Percentiles rank a stretch among this genome's conserved stretches.
Evolutionary conservation across 2,329 filamentous ascomycete species (phyloP).

Genomic region (Emericellopsis atlantica): DNA sequence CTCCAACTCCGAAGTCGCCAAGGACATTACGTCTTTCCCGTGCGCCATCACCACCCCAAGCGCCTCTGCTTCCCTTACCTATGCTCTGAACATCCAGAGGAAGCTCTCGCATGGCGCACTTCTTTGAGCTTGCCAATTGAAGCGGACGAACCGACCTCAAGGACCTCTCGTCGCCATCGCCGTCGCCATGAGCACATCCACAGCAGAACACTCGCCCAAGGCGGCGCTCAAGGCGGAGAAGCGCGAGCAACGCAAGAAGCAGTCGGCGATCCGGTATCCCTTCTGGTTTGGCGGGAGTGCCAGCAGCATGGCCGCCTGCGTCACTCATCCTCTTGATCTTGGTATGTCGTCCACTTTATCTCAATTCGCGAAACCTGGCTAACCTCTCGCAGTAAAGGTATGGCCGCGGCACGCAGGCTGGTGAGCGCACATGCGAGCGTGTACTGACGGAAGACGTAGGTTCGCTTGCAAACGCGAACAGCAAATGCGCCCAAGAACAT

Average conservation of each 20-base stretch:
- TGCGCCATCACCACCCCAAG: too few relatives aligned
- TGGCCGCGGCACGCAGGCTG: background rate
- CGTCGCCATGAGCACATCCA: conserved; percentile 1
- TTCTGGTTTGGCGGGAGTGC: conserved; percentile 98
- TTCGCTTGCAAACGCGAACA: conserved; percentile 75
- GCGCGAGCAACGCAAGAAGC: conserved; percentile 21
- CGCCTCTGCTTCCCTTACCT: too few relatives aligned
- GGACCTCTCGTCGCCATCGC: background rate
- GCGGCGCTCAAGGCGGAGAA: conserved; percentile 4
- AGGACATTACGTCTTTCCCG: too few relatives aligned
- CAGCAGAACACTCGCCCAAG: conserved; percentile 1
- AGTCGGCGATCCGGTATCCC: conserved; percentile 45
- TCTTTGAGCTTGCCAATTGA: too few relatives aligned
- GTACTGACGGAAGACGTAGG: conserved; percentile 31
- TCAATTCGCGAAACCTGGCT: conserved; percentile 4
- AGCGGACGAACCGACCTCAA: too few relatives aligned
- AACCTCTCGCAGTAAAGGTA: conserved; percentile 35
- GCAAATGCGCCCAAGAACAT: conserved; percentile 68
- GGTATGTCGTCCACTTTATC: conserved; percentile 32
- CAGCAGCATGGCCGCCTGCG: conserved; percentile 78
- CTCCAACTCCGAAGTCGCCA: too few relatives aligned
- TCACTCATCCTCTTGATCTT: conserved; percentile 89
- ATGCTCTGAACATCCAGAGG: too few relatives aligned
- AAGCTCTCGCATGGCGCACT: too few relatives aligned
- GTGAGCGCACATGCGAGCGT: background rate